Percentiles rank a stretch among this genome's conserved stretches.
Conservation (phyloP, 257 asterid genomes). For the Petunia axillaris region DNA sequence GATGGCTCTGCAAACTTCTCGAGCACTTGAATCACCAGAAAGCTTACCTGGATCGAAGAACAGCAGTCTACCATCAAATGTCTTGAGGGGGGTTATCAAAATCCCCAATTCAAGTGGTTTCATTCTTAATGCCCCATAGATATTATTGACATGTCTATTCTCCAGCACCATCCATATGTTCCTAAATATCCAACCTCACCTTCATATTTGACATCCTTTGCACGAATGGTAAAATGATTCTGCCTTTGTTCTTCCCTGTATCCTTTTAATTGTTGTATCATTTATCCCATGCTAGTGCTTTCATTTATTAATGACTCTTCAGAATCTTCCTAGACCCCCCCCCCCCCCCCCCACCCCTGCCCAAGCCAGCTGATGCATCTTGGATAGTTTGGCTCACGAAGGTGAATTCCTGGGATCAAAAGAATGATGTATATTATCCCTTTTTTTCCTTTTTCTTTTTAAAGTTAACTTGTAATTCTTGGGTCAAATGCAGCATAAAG, state of each 20-base stretch:
- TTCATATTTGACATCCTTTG: constrained; percentile 3
- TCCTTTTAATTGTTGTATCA: neutral
- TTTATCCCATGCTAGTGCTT: neutral
- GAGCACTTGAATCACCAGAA: constrained; percentile 65
- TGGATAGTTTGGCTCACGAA: neutral
- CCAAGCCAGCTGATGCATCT: neutral
- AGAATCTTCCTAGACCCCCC: neutral
- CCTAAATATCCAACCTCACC: neutral
- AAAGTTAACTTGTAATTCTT: constrained; percentile 5
- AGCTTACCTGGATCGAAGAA: constrained; percentile 34
- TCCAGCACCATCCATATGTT: neutral
- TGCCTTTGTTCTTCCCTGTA: neutral
- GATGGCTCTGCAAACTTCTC: constrained; percentile 87
- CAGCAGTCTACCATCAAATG: constrained; percentile 50
- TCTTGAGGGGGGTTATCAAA: constrained; percentile 49
- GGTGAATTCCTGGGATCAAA: neutral
- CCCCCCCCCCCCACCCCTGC: neutral
- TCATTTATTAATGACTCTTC: neutral
- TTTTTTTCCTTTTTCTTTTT: neutral
- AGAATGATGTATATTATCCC: neutral
- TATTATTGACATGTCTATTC: constrained; percentile 6
- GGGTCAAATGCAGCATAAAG: constrained; percentile 5
- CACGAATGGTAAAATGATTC: neutral
- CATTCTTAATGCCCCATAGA: neutral
- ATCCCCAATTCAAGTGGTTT: constrained; percentile 47